Evolutionary conservation across 768 basidiomycete species (phyloP).

Genomic region (Lentinula edodes): DNA sequence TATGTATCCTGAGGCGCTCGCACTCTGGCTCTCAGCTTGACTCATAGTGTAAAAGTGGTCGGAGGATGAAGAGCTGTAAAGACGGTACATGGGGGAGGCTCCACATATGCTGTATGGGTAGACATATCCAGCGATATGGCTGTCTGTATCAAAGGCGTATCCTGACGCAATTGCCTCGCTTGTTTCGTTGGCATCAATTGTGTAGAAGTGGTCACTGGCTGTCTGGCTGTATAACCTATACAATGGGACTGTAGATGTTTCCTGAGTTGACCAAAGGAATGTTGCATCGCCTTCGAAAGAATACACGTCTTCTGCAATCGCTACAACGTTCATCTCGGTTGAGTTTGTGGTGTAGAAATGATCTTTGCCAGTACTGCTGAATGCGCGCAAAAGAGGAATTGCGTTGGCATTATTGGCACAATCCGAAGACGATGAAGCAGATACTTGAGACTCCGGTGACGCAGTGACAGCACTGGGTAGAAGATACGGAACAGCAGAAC

Average conservation of each 20-base stretch:
- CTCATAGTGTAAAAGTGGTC: constrained; percentile 3
- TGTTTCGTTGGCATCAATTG: not conserved
- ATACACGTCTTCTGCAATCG: not conserved
- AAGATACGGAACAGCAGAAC: not conserved
- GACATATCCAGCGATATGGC: not conserved
- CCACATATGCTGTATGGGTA: not conserved
- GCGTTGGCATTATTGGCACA: not conserved
- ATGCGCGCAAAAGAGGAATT: not conserved
- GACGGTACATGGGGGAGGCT: not conserved
- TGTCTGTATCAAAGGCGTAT: not conserved
- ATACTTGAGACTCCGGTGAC: not conserved
- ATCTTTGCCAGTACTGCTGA: not conserved
- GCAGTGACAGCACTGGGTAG: not conserved
- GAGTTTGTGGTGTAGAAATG: constrained; percentile 1
- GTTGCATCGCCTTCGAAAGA: not conserved
- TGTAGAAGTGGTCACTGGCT: not conserved
- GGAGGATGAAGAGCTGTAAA: not conserved
- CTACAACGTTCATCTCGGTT: not conserved
- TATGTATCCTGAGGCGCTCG: not conserved
- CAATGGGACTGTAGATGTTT: not conserved
- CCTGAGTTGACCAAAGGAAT: not conserved
- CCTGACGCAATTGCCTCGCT: not conserved
- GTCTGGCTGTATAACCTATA: not conserved
- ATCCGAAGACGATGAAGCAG: not conserved
- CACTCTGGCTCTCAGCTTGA: not conserved